phyloP scores from a whole-genome alignment of 768 basidiomycete species.

The Cystoderma amianthinum region DNA sequence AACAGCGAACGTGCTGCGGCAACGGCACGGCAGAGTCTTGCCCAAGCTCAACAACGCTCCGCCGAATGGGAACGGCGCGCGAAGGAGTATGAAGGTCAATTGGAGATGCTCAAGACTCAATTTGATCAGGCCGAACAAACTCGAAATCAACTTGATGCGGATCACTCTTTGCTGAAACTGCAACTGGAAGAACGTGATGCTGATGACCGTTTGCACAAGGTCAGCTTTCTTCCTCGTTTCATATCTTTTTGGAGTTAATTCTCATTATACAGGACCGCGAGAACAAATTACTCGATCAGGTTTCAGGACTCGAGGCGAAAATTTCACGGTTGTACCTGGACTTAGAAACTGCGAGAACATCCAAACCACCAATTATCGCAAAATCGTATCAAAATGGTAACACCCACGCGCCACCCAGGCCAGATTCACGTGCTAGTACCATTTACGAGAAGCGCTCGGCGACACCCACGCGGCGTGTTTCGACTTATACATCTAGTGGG shows the following conservation, averaged over 20 bases:
- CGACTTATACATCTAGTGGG: slow-evolving; percentile 24
- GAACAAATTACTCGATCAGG: slow-evolving; percentile 59
- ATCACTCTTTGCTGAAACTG: slow-evolving; percentile 57
- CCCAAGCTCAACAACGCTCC: slow-evolving; percentile 71
- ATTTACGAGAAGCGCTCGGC: slow-evolving; percentile 43
- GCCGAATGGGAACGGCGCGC: slow-evolving; percentile 79
- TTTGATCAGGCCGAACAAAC: slow-evolving; percentile 64
- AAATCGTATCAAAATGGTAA: slow-evolving; percentile 30
- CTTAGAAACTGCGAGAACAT: slow-evolving; percentile 39
- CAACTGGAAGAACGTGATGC: slow-evolving; percentile 76
- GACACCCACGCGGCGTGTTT: slow-evolving; percentile 38
- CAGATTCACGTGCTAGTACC: slow-evolving; percentile 73
- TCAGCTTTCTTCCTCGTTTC: slow-evolving; percentile 17
- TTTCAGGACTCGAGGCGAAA: slow-evolving; percentile 54
- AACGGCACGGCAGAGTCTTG: slow-evolving; percentile 54
- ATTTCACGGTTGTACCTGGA: slow-evolving; percentile 52
- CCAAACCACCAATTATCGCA: slow-evolving; percentile 13
- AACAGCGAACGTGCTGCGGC: slow-evolving; percentile 56
- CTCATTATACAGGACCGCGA: slow-evolving; percentile 54
- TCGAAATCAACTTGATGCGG: slow-evolving; percentile 61
- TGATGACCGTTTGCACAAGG: slow-evolving; percentile 61
- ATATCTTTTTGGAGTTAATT: background rate
- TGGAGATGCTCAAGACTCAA: slow-evolving; percentile 52
- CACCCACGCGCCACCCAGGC: slow-evolving; percentile 44
- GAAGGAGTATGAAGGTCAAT: slow-evolving; percentile 58